Evolutionary conservation across 2,329 filamentous ascomycete species (phyloP).

Genomic region (Talaromyces pinophilus): DNA sequence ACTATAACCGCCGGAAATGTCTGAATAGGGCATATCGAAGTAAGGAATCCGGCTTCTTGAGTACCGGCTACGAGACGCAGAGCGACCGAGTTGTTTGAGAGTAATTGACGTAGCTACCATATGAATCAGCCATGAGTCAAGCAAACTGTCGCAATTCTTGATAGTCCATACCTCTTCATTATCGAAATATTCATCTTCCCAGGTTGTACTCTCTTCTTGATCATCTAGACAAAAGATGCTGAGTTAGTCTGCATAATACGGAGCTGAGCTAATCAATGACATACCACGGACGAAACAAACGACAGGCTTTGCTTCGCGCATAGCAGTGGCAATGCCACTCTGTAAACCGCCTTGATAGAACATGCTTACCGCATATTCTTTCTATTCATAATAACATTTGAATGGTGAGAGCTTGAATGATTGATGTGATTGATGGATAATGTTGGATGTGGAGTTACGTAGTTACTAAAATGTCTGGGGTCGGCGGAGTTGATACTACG

Average conservation of each 20-base stretch:
- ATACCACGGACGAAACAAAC: slow-evolving; percentile 81
- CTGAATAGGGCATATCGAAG: slow-evolving; percentile 78
- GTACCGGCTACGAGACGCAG: slow-evolving; percentile 72
- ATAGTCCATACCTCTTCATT: slow-evolving; percentile 46
- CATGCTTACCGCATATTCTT: slow-evolving; percentile 52
- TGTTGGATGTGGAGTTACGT: background rate
- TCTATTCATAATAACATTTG: too few species aligned
- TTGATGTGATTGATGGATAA: slow-evolving; percentile 6
- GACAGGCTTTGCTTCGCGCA: slow-evolving; percentile 74
- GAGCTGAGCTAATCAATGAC: slow-evolving; percentile 24
- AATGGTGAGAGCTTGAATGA: background rate
- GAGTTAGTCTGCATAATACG: slow-evolving; percentile 21
- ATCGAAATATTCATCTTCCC: slow-evolving; percentile 68
- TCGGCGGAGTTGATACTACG: background rate
- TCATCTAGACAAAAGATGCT: slow-evolving; percentile 57
- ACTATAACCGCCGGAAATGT: slow-evolving; percentile 77
- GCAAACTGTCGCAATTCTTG: slow-evolving; percentile 10
- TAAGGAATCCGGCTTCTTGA: slow-evolving; percentile 77
- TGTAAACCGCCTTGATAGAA: slow-evolving; percentile 81
- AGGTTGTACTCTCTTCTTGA: slow-evolving; percentile 65
- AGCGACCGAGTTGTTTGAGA: slow-evolving; percentile 66
- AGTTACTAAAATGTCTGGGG: background rate
- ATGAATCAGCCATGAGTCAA: slow-evolving; percentile 23
- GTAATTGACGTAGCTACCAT: slow-evolving; percentile 55
- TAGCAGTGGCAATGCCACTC: slow-evolving; percentile 73